Percentiles rank a stretch among this genome's conserved stretches.
These are phyloP conservation scores for Saturnispora diversa DNA, from an alignment of 805 yeast species.

Conservation along the genomic window DNA sequence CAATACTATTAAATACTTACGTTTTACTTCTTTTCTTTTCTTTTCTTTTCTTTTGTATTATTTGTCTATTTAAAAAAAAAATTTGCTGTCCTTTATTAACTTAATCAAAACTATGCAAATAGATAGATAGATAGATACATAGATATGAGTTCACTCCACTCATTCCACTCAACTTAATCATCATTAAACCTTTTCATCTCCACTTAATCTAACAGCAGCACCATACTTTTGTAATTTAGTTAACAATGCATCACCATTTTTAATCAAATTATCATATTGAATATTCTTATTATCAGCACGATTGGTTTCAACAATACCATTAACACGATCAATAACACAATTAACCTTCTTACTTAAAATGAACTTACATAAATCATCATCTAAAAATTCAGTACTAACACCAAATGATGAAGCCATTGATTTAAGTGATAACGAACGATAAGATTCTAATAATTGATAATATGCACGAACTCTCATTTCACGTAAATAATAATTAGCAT, in stretches of 20 bases:
- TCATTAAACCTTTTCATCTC: conserved; percentile 60
- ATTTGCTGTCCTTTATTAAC: background rate
- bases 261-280: conserved; percentile 81
- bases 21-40: background rate
- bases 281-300: conserved; percentile 94
- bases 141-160: too few species aligned
- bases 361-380: conserved; percentile 77
- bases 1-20: background rate
- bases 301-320: conserved; percentile 91
- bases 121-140: too few species aligned
- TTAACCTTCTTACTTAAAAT: conserved; percentile 90
- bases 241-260: conserved; percentile 85
- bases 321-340: conserved; percentile 92
- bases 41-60: too few species aligned
- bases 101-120: background rate
- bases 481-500: conserved; percentile 76
- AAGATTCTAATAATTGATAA: conserved; percentile 87
- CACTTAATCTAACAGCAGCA: conserved; percentile 92
- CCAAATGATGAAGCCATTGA: conserved; percentile 95
- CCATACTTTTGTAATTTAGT: conserved; percentile 95
- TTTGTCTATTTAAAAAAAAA: background rate
- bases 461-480: conserved; percentile 95
- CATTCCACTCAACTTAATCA: background rate
- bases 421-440: conserved; percentile 78
- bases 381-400: conserved; percentile 80